Conservation (phyloP, 1,284 basidiomycete species). For the Apiotrichum gamsii region DNA sequence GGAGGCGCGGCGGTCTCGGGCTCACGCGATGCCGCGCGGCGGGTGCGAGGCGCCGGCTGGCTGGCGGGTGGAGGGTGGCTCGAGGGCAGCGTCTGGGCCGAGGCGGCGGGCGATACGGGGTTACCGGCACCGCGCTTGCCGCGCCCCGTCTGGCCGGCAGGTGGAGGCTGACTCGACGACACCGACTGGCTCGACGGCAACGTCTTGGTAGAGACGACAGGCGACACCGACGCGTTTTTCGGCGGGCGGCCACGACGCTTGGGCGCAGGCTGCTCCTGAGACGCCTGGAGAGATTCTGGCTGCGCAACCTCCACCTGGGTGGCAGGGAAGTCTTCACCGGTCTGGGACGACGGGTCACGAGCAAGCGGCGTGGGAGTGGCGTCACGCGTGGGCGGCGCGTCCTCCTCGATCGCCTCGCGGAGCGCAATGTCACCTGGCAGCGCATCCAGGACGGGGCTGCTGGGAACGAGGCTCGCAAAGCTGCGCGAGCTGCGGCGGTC, state of each 20-base stretch:
- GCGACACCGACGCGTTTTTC: background rate
- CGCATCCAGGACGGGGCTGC: constrained; percentile 4
- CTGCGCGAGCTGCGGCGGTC: background rate
- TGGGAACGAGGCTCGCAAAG: background rate
- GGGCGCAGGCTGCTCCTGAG: background rate
- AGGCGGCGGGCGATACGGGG: background rate
- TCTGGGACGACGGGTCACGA: background rate
- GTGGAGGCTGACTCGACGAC: background rate
- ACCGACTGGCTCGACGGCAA: no score
- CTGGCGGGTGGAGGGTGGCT: background rate
- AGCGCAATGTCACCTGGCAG: constrained; percentile 12
- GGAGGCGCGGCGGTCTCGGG: background rate
- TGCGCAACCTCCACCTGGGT: constrained; percentile 2
- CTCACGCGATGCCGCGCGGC: background rate
- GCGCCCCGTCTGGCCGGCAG: background rate
- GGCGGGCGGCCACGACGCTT: background rate
- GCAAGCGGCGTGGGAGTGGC: background rate
- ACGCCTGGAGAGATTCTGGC: background rate
- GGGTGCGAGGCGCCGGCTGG: background rate
- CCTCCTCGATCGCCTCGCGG: constrained; percentile 15
- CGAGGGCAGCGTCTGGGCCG: background rate
- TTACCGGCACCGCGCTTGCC: background rate
- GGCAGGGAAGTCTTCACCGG: background rate
- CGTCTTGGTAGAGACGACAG: background rate
- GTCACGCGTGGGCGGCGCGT: background rate